phyloP scores from a whole-genome alignment of 768 basidiomycete species.

The Botryobasidium botryosum region DNA sequence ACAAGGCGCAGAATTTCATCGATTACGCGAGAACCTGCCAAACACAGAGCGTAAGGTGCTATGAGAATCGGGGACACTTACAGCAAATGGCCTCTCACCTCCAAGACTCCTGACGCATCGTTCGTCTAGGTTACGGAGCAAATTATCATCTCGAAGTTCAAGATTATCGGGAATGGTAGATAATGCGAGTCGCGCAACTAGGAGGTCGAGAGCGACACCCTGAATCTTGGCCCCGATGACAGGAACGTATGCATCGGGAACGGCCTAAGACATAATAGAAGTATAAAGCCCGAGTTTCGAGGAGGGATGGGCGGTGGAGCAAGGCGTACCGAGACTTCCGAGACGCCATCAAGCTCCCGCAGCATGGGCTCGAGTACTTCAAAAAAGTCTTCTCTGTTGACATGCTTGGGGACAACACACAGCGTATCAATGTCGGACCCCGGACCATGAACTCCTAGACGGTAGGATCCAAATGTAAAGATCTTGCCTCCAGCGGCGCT shows the following conservation, averaged over 20 bases:
- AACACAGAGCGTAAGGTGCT: conserved; percentile 2
- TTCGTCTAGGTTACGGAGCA: conserved; percentile 86
- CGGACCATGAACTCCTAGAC: conserved; percentile 92
- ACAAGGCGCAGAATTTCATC: conserved; percentile 92
- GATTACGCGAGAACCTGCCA: conserved; percentile 77
- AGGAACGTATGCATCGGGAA: conserved; percentile 93
- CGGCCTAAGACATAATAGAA: conserved; percentile 39
- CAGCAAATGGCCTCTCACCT: conserved; percentile 26
- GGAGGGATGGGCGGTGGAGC: neutral
- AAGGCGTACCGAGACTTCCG: conserved; percentile 71
- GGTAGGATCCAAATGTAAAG: conserved; percentile 97
- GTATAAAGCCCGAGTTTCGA: neutral
- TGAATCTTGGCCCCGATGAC: conserved; percentile 82
- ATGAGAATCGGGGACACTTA: conserved; percentile 17
- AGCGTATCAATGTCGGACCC: conserved; percentile 97
- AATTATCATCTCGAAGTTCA: conserved; percentile 76
- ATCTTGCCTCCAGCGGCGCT: conserved; percentile 92
- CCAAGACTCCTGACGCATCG: conserved; percentile 88
- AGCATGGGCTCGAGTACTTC: conserved; percentile 82
- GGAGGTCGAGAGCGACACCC: conserved; percentile 85
- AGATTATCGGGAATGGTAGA: conserved; percentile 86
- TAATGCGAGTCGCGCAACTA: conserved; percentile 77
- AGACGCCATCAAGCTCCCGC: conserved; percentile 59
- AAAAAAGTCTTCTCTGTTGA: conserved; percentile 92
- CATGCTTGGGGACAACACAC: conserved; percentile 92